Percentiles rank a stretch among this genome's conserved stretches.
Evolutionary conservation across 1,284 basidiomycete genomes (phyloP).

Genomic region (Moniliella sp.): DNA sequence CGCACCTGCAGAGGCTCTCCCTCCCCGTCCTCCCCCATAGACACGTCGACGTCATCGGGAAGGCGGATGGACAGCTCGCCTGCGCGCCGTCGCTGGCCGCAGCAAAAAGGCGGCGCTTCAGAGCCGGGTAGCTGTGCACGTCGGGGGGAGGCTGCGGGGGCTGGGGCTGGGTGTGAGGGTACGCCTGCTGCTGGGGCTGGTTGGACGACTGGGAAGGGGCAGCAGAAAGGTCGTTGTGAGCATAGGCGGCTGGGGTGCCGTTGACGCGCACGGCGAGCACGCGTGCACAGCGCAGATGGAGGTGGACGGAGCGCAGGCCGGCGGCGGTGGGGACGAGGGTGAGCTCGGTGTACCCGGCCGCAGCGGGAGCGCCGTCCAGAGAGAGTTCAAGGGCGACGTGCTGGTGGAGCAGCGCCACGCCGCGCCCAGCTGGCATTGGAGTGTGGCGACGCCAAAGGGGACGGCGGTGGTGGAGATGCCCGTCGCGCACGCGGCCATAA

Average conservation of each 20-base stretch:
- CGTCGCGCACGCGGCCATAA: too few species aligned
- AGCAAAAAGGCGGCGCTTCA: conserved; percentile 75
- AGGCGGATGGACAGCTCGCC: conserved; percentile 81
- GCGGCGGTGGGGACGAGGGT: conserved; percentile 56
- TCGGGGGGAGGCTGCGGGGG: too few species aligned
- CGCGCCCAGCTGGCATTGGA: too few species aligned
- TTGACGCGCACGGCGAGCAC: conserved; percentile 51
- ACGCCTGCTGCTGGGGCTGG: too few species aligned
- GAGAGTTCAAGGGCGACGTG: conserved; percentile 72
- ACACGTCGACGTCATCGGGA: conserved; percentile 42
- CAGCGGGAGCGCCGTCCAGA: conserved; percentile 41
- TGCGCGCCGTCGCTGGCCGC: conserved; percentile 66
- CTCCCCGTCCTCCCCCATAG: too few species aligned
- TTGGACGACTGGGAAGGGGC: conserved; percentile 46
- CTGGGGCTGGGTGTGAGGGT: too few species aligned
- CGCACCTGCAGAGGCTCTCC: conserved; percentile 53
- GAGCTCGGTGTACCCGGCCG: conserved; percentile 54
- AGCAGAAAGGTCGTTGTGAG: conserved; percentile 53
- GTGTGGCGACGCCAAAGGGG: too few species aligned
- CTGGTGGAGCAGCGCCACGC: conserved; percentile 45
- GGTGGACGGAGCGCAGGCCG: conserved; percentile 55
- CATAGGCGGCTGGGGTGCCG: conserved; percentile 43
- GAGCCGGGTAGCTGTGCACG: conserved; percentile 69
- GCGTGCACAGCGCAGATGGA: conserved; percentile 53
- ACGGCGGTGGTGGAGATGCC: too few species aligned